These are phyloP conservation scores for Cutaneotrichosporon arboriforme DNA, from an alignment of 1,284 basidiomycete genomes.

Conservation along the genomic window DNA sequence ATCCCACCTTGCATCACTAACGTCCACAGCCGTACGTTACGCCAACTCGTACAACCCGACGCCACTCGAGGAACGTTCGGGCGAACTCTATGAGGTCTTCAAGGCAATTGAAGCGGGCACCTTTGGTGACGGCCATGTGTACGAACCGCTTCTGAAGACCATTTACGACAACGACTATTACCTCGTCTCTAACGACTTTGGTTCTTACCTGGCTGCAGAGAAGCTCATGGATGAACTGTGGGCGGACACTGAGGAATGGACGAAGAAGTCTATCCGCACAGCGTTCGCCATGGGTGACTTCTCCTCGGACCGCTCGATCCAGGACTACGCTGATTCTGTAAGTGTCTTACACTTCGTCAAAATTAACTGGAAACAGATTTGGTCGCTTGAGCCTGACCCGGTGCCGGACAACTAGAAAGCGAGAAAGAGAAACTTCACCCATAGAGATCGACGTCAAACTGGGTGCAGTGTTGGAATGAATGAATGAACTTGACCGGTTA, in stretches of 20 bases:
- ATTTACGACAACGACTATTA: conserved; percentile 59
- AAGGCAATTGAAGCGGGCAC: conserved; percentile 63
- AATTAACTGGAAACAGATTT: conserved; percentile 26
- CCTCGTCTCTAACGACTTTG: conserved; percentile 76
- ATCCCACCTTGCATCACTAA: background rate
- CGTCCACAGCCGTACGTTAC: conserved; percentile 57
- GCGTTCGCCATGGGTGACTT: conserved; percentile 87
- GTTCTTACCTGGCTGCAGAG: conserved; percentile 77
- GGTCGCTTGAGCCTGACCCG: conserved; percentile 39
- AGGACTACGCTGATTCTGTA: conserved; percentile 65
- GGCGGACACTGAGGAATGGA: conserved; percentile 72
- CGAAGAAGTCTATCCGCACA: conserved; percentile 80
- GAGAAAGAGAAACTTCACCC: too few relatives aligned
- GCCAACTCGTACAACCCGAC: conserved; percentile 75
- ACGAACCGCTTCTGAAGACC: conserved; percentile 60
- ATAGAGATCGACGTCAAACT: too few relatives aligned
- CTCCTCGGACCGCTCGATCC: conserved; percentile 82
- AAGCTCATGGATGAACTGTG: conserved; percentile 81
- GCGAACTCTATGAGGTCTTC: conserved; percentile 61
- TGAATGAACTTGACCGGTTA: too few relatives aligned
- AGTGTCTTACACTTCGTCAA: conserved; percentile 6
- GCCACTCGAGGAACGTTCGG: conserved; percentile 72
- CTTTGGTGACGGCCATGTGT: conserved; percentile 70
- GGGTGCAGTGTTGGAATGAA: too few relatives aligned
- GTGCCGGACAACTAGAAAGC: conserved; percentile 23